phyloP scores from a whole-genome alignment of 768 basidiomycete species.

The Leccinum uliginosum region DNA sequence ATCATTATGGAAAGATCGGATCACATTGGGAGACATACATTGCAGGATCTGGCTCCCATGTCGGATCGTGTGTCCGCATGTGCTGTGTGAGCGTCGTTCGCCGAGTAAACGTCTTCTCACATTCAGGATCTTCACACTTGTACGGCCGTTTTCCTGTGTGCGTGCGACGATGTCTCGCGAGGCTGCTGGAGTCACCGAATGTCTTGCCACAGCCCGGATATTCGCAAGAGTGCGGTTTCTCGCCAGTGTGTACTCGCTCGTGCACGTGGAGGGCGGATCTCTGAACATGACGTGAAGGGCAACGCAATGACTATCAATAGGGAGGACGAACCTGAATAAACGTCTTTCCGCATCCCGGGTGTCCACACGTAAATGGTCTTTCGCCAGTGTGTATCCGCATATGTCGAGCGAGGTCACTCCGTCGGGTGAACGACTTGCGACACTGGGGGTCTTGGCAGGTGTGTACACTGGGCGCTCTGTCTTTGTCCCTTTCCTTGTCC shows the following conservation, averaged over 20 bases:
- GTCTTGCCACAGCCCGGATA: constrained; percentile 84
- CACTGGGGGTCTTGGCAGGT: constrained; percentile 71
- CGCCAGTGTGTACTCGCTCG: constrained; percentile 85
- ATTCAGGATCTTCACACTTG: constrained; percentile 77
- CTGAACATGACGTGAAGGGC: constrained; percentile 36
- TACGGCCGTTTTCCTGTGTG: constrained; percentile 86
- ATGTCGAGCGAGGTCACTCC: constrained; percentile 81
- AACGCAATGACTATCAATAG: background rate
- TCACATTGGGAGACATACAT: constrained; percentile 46
- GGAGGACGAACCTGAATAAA: constrained; percentile 73
- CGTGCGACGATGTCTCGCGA: constrained; percentile 87
- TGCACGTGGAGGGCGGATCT: constrained; percentile 89
- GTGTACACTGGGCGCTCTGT: constrained; percentile 47
- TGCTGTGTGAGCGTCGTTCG: constrained; percentile 81
- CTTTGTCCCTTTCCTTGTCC: constrained; percentile 34
- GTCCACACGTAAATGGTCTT: constrained; percentile 73
- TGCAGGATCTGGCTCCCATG: constrained; percentile 80
- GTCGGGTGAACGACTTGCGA: constrained; percentile 75
- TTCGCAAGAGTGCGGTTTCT: constrained; percentile 89
- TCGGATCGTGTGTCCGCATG: constrained; percentile 83
- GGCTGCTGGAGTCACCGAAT: constrained; percentile 87
- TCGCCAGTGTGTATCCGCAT: constrained; percentile 91
- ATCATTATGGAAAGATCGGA: background rate
- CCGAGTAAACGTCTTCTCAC: constrained; percentile 85
- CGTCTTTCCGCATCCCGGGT: constrained; percentile 77